phyloP scores from a whole-genome alignment of 805 yeast species.

The Maudiozyma bulderi region DNA sequence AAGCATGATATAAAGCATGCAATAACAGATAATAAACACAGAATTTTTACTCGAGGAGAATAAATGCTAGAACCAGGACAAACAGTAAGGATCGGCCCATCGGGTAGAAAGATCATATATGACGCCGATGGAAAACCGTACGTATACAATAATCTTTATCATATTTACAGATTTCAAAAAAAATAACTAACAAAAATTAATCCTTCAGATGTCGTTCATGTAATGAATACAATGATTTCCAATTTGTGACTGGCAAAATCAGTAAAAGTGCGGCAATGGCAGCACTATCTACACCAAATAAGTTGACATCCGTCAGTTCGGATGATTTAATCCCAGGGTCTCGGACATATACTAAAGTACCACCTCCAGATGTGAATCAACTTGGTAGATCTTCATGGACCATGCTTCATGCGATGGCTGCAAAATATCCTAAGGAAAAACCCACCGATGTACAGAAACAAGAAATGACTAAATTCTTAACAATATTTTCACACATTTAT shows the following conservation, averaged over 20 bases:
- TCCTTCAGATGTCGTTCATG: constrained; percentile 73
- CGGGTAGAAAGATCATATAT: constrained; percentile 59
- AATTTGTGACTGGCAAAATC: constrained; percentile 39
- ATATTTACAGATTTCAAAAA: neutral
- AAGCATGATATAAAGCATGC: too few species aligned
- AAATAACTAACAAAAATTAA: neutral
- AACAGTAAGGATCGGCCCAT: constrained; percentile 41
- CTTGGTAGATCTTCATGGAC: constrained; percentile 91
- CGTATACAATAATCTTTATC: constrained; percentile 27
- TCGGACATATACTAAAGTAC: constrained; percentile 35
- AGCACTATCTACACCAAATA: neutral
- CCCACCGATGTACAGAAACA: constrained; percentile 55
- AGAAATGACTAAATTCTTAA: constrained; percentile 63
- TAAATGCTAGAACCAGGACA: neutral
- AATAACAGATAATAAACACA: too few species aligned
- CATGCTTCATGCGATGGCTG: constrained; percentile 80
- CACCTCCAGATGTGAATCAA: constrained; percentile 79
- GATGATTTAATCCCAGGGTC: constrained; percentile 18
- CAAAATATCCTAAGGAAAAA: constrained; percentile 59
- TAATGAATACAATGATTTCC: constrained; percentile 72
- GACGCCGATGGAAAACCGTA: constrained; percentile 93
- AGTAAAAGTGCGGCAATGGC: constrained; percentile 1
- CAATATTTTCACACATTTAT: constrained; percentile 65
- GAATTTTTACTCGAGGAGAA: neutral
- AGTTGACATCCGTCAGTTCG: neutral